phyloP scores from a whole-genome alignment of 192 early-diverging fungal species.

The Coemansia erecta region DNA sequence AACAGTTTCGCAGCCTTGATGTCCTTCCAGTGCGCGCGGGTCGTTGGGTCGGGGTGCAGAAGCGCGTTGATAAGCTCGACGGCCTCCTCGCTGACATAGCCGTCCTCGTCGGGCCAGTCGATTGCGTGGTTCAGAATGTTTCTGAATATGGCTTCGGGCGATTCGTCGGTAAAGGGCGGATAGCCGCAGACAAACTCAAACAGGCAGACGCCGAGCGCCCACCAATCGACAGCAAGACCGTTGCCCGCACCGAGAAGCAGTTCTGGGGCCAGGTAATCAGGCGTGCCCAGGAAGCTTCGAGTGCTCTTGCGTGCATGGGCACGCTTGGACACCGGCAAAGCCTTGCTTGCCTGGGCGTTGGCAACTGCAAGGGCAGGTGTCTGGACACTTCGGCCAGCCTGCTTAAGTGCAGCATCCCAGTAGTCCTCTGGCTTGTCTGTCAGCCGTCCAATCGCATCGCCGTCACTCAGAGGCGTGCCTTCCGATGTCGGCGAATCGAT shows the following conservation, averaged over 20 bases:
- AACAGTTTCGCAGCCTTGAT: slow-evolving; percentile 76
- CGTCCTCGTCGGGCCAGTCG: slow-evolving; percentile 57
- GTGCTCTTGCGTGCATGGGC: slow-evolving; percentile 50
- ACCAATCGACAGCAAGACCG: slow-evolving; percentile 90
- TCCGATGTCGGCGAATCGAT: slow-evolving; percentile 22
- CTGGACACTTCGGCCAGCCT: slow-evolving; percentile 17
- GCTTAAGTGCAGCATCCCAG: slow-evolving; percentile 26
- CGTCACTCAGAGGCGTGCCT: slow-evolving; percentile 18
- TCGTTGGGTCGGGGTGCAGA: slow-evolving; percentile 69
- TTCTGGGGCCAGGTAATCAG: slow-evolving; percentile 94
- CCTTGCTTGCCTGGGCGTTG: slow-evolving; percentile 25
- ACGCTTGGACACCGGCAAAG: slow-evolving; percentile 46
- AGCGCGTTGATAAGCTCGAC: slow-evolving; percentile 72
- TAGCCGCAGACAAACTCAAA: slow-evolving; percentile 89
- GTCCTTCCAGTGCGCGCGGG: slow-evolving; percentile 62
- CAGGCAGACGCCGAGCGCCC: slow-evolving; percentile 88
- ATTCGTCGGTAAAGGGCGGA: slow-evolving; percentile 87
- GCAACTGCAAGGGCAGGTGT: slow-evolving; percentile 14
- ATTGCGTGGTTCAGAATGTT: slow-evolving; percentile 78
- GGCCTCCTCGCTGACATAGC: slow-evolving; percentile 60
- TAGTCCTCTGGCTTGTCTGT: slow-evolving; percentile 41
- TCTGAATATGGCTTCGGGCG: slow-evolving; percentile 80
- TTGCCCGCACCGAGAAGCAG: slow-evolving; percentile 84
- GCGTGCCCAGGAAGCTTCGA: slow-evolving; percentile 71
- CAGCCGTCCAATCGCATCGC: slow-evolving; percentile 17